These are phyloP conservation scores for Danielozyma ontarioensis DNA, from an alignment of 805 yeast genomes.

Conservation along the genomic window DNA sequence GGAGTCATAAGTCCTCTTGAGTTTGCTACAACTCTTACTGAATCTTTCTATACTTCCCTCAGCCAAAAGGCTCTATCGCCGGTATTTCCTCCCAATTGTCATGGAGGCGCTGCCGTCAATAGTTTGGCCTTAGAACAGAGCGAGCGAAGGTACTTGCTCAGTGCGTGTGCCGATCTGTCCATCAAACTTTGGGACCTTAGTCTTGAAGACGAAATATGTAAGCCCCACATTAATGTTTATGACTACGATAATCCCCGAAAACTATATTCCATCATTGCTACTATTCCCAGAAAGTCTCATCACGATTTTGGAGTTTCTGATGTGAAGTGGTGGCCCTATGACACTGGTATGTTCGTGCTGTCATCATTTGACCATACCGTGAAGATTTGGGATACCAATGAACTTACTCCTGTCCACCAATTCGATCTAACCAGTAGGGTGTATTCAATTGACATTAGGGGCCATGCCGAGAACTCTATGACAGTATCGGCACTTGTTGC, in stretches of 20 bases:
- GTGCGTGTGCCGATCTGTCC: slow-evolving; percentile 72
- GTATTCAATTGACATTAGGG: slow-evolving; percentile 56
- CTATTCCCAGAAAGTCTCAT: slow-evolving; percentile 32
- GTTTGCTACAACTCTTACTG: slow-evolving; percentile 31
- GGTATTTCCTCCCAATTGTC: slow-evolving; percentile 40
- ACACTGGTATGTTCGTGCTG: slow-evolving; percentile 79
- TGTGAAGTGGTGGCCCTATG: slow-evolving; percentile 84
- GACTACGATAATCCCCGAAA: slow-evolving; percentile 4
- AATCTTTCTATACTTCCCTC: slow-evolving; percentile 28
- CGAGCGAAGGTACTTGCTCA: slow-evolving; percentile 45
- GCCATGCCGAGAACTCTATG: slow-evolving; percentile 12
- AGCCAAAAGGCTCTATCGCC: slow-evolving; percentile 15
- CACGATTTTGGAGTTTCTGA: slow-evolving; percentile 74
- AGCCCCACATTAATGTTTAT: slow-evolving; percentile 3
- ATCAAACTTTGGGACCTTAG: slow-evolving; percentile 63
- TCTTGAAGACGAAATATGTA: neutral
- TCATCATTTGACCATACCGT: slow-evolving; percentile 76
- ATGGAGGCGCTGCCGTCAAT: slow-evolving; percentile 51
- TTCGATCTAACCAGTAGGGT: slow-evolving; percentile 61
- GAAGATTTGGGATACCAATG: slow-evolving; percentile 76
- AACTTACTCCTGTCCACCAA: slow-evolving; percentile 59
- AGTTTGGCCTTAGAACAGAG: slow-evolving; percentile 51
- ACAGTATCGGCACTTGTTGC: slow-evolving; percentile 51
- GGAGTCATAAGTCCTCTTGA: slow-evolving; percentile 26
- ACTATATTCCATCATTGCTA: slow-evolving; percentile 17